Conservation (phyloP, 225 moss, liverwort and hornwort species). For the Physcomitrium patens region DNA sequence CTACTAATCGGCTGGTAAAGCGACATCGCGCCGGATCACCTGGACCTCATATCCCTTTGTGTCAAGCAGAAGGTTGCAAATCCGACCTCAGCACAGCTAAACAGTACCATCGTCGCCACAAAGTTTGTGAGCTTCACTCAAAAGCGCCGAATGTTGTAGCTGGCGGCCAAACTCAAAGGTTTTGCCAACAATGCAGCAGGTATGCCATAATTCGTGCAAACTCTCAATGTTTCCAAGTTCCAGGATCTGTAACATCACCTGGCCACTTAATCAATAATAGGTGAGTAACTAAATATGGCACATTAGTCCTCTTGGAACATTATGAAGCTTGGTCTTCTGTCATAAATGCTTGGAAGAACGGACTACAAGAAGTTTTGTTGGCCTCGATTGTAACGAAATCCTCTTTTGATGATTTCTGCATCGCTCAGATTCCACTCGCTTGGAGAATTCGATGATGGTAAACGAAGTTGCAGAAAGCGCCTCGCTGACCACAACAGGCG, state of each 20-base stretch:
- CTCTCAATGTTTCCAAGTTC: too few species aligned
- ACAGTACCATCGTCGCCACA: conserved; percentile 94
- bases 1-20: conserved; percentile 71
- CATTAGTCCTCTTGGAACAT: too few species aligned
- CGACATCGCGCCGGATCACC: conserved; percentile 87
- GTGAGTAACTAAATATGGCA: too few species aligned
- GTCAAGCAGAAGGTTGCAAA: conserved; percentile 94
- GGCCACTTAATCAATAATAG: too few species aligned
- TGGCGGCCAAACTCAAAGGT: conserved; percentile 82
- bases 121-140: conserved; percentile 92
- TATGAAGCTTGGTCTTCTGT: too few species aligned
- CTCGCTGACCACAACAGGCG: conserved; percentile 92
- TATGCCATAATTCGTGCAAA: conserved; percentile 4
- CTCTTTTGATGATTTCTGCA: background rate
- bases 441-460: conserved; percentile 91
- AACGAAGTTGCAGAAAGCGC: conserved; percentile 91
- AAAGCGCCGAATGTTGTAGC: conserved; percentile 86
- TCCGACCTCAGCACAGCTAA: conserved; percentile 90
- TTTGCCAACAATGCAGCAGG: conserved; percentile 99
- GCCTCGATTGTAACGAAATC: too few species aligned
- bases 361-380: too few species aligned
- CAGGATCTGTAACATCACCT: too few species aligned
- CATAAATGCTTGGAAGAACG: too few species aligned
- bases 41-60: conserved; percentile 85
- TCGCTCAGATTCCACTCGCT: conserved; percentile 79